Evolutionary conservation across 108 stramenopile genomes (phyloP).

Genomic region (Discostella pseudostelligera): DNA sequence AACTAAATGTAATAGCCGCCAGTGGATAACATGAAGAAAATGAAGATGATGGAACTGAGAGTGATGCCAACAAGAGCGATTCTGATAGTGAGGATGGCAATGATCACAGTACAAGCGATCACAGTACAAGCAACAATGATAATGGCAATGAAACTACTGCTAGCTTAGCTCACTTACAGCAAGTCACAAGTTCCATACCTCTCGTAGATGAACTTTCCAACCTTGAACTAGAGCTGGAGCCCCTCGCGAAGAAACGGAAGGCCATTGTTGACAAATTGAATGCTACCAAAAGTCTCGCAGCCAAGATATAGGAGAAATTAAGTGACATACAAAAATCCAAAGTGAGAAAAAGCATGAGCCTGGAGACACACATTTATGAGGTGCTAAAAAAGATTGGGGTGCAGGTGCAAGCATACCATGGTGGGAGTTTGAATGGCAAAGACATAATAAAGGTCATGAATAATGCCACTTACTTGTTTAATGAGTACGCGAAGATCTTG

Average conservation of each 20-base stretch:
- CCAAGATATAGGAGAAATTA: too few relatives aligned
- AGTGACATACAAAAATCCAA: not conserved
- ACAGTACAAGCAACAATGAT: too few relatives aligned
- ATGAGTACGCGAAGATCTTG: not conserved
- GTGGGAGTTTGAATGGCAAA: constrained; percentile 16
- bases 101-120: too few relatives aligned
- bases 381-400: constrained; percentile 2
- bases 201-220: too few relatives aligned
- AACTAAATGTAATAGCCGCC: too few relatives aligned
- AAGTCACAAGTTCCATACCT: too few relatives aligned
- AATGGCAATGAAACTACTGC: not conserved
- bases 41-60: not conserved
- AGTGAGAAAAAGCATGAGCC: not conserved
- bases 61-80: not conserved
- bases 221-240: too few relatives aligned
- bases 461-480: not conserved
- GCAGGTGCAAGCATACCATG: constrained; percentile 10
- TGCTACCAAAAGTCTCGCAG: too few relatives aligned
- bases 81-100: too few relatives aligned
- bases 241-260: too few relatives aligned
- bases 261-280: not conserved
- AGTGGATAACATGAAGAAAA: not conserved
- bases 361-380: not conserved
- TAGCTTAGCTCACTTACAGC: too few relatives aligned
- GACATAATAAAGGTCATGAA: constrained; percentile 15